Evolutionary conservation across 2,329 filamentous ascomycete species (phyloP).

Genomic region (Colletotrichum filicis): DNA sequence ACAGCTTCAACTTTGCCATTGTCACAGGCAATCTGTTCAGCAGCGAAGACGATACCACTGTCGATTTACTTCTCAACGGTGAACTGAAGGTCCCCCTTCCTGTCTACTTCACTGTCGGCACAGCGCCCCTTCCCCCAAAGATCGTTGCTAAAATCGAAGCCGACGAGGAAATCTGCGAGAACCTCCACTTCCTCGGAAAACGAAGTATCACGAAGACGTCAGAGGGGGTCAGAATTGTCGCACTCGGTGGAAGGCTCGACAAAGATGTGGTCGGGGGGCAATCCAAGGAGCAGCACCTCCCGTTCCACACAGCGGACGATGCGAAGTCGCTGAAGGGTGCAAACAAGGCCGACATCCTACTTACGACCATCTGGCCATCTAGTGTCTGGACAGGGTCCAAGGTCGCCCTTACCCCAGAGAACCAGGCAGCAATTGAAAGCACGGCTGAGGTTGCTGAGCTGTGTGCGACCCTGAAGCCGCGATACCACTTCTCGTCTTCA

Average conservation of each 20-base stretch:
- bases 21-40: constrained; percentile 86
- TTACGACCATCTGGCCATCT: constrained; percentile 89
- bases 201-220: constrained; percentile 88
- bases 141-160: constrained; percentile 80
- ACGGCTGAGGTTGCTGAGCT: constrained; percentile 82
- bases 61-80: constrained; percentile 77
- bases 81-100: constrained; percentile 79
- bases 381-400: constrained; percentile 77
- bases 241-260: constrained; percentile 81
- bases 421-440: constrained; percentile 60
- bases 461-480: constrained; percentile 82
- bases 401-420: constrained; percentile 64
- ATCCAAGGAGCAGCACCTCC: constrained; percentile 79
- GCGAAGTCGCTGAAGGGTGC: constrained; percentile 80
- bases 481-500: constrained; percentile 86
- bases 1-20: constrained; percentile 87
- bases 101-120: constrained; percentile 91
- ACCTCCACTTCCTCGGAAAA: constrained; percentile 90
- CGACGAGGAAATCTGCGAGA: constrained; percentile 83
- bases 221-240: constrained; percentile 88
- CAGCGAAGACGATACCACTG: constrained; percentile 64
- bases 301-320: constrained; percentile 82
- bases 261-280: constrained; percentile 68
- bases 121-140: constrained; percentile 73
- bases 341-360: constrained; percentile 83